A percentile compares a stretch with the other conserved stretches of the same genome.
phyloP scores from a whole-genome alignment of 441 rosid genomes.

The Populus trichocarpa region DNA sequence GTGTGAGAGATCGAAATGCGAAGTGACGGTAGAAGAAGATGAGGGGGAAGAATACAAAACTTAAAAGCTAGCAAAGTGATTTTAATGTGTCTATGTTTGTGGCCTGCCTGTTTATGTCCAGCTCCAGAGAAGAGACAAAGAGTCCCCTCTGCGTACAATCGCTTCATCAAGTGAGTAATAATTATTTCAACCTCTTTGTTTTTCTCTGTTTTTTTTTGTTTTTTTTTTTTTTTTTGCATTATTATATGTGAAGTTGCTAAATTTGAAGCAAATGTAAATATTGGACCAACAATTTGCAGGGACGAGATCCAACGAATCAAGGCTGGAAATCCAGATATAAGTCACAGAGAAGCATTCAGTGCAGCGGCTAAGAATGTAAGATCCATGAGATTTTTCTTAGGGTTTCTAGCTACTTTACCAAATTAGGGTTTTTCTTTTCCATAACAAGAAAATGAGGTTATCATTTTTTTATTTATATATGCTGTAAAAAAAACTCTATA shows the following conservation, averaged over 20 bases:
- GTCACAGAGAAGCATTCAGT: conserved; percentile 99
- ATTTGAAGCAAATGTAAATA: conserved; percentile 11
- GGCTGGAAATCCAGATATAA: conserved; percentile 96
- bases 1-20: conserved; percentile 21
- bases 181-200: not conserved
- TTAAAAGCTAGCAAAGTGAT: conserved; percentile 18
- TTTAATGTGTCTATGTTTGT: conserved; percentile 17
- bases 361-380: conserved; percentile 96
- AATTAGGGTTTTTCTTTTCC: conserved; percentile 30
- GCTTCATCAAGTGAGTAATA: conserved; percentile 81
- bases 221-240: no score
- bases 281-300: conserved; percentile 36
- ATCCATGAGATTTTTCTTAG: conserved; percentile 14
- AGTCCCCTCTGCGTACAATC: conserved; percentile 93
- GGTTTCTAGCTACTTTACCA: conserved; percentile 27
- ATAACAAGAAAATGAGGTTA: not conserved
- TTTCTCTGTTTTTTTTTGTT: not conserved
- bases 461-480: not conserved
- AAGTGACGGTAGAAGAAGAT: conserved; percentile 26
- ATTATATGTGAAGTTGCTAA: conserved; percentile 1
- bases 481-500: no score
- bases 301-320: conserved; percentile 99
- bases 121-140: conserved; percentile 99
- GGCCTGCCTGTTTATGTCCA: conserved; percentile 28
- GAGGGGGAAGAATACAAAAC: not conserved